Evolutionary conservation across 306 rosid species (phyloP), one percentile per base, ranked within the genome.

Genomic region (Cucumis hystrix): DNA sequence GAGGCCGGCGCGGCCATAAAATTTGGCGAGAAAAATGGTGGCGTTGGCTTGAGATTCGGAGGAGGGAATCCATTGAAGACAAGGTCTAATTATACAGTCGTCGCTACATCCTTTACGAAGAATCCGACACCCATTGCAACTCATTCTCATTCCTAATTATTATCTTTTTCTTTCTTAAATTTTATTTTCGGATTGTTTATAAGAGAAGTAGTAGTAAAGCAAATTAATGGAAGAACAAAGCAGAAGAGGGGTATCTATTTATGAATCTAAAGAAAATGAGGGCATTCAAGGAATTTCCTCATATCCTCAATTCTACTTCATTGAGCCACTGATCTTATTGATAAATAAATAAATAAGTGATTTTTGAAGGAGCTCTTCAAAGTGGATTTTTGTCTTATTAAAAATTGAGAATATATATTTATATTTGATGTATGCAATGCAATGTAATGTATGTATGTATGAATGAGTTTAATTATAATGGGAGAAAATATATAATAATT

Each of bases 111-210:
- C 96, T 82, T 85, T 92, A 58, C 96, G 90, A 9, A 92, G 90
- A 9, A 85, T 79, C 8, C 97, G 88, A 51, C 96, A 92, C 8
- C 97, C 97, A 73, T 92, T 92, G 86, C 97, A 92, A 65, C 96
- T 88, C 12, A 75, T 47, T 77, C 85, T 85, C 90, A 88, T 47
- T 3, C 37, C 37, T 12, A 49, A 49, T 49, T 10, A 49, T 12
- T 49, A 10, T 49, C 1, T 12, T 49, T 49, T 28, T 28, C 30
- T 28, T 3, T 28, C 3, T 28, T 28, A 28, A 28, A 28, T 28
- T 28, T 28, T 28, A 28, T 1, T 28, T 28, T 28, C 30, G 2
- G 30, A 28, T 28, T 28, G 30, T 28, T 28, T 28, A 28, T 28
- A 28, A 28, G 2, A 28, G 3, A 28, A 28, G 3, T 28, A 28